Conservation (phyloP, 1,284 basidiomycete genomes). For the Rhodotorula sp. region DNA sequence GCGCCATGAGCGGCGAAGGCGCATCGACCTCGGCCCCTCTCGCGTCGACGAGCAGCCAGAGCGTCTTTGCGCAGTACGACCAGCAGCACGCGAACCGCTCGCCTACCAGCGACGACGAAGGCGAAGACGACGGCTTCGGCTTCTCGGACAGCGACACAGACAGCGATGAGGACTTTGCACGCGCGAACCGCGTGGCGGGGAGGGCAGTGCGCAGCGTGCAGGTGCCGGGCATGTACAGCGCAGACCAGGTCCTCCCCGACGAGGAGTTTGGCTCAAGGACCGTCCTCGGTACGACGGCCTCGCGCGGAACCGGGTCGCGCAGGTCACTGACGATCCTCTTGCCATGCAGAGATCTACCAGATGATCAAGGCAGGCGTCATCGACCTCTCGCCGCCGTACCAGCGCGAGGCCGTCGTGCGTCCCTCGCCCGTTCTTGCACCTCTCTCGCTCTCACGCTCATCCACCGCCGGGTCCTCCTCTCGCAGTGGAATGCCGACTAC, state of each 20-base stretch:
- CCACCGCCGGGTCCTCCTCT: background rate
- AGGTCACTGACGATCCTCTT: background rate
- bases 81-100: background rate
- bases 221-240: slow-evolving; percentile 3
- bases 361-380: slow-evolving; percentile 13
- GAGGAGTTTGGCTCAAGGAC: slow-evolving; percentile 18
- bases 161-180: background rate
- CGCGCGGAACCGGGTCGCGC: background rate
- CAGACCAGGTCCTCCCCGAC: slow-evolving; percentile 7
- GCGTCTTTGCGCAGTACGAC: background rate
- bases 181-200: too few species aligned
- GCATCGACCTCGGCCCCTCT: background rate
- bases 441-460: background rate
- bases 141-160: background rate
- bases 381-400: slow-evolving; percentile 24
- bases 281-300: slow-evolving; percentile 5
- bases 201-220: background rate
- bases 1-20: too few species aligned
- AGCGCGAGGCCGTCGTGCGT: slow-evolving; percentile 23
- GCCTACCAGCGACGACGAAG: background rate
- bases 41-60: background rate
- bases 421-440: background rate
- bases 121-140: background rate
- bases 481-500: slow-evolving; percentile 1
- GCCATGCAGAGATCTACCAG: slow-evolving; percentile 9